Base-by-base conservation (phyloP, 176 grass and related monocot species). In the Melocanna baccifera region DNA sequence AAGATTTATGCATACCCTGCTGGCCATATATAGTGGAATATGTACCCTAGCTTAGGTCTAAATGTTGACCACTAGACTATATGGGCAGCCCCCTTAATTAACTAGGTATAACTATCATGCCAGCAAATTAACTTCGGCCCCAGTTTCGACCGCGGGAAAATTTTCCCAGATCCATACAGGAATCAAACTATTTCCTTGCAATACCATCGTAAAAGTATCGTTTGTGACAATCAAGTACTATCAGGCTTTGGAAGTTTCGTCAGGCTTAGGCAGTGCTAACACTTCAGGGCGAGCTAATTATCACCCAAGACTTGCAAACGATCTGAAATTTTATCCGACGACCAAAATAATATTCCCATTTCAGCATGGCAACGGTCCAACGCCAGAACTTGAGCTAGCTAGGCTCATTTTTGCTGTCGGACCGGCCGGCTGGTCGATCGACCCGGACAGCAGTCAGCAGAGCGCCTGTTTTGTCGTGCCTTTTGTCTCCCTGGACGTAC, bases 401-500 rank as follows among this genome's bases (percentile, higher is more conserved):
- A 20, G 41, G n/a, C 9, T 61, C 37, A 37, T 11, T 52, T 69
- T 34, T n/a, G 3, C 10, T 19, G 36, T n/a, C 22, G 51, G 67
- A 22, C 23, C 50, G 80, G 13, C 69, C n/a, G 53, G 23, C 74
- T 13, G 57, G 28, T 8, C 39, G 53, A 4, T 47, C 40, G 41
- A 34, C 71, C 30, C n/a, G 20, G 34, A 15, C 18, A 40, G 29
- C 11, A 76, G 11, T 6, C 34, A 4, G n/a, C 78, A 56, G 30
- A 67, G 43, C 3, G 9, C 43, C 71, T 75, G 72, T 29, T 76
- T 75, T 76, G 46, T 53, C 46, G 62, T 57, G 82, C 46, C 61
- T 67, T 84, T 67, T 84, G 56, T 40, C 32, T 84, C 57, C 59
- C 70, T 64, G 32, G 42, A 66, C 71, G 81, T 84, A 28, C 41